Evolutionary conservation across 345 rosid species (phyloP).

Genomic region (Eucalyptus regnans): DNA sequence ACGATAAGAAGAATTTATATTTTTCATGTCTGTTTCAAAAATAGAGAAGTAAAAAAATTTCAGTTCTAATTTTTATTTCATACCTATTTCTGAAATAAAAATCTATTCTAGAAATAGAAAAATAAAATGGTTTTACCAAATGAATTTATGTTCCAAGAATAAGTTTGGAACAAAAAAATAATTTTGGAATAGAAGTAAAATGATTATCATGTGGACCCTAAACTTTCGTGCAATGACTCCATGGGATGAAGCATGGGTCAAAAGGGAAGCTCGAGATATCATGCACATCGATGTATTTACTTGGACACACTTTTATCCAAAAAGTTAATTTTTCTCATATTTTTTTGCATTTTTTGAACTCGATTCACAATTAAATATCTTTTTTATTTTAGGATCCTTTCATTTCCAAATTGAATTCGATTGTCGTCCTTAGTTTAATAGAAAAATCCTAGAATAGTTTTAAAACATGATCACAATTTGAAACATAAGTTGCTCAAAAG

Average conservation of each 20-base stretch:
- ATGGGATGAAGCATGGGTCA: background rate
- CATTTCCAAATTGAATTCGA: background rate
- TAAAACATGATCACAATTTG: background rate
- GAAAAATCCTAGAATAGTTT: background rate
- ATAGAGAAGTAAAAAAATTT: no score
- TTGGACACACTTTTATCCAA: background rate
- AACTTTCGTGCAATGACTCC: no score
- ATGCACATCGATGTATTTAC: accelerated
- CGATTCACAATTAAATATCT: background rate
- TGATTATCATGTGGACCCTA: no score
- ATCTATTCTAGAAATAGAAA: no score
- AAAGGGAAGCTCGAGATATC: background rate
- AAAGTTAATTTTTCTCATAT: background rate
- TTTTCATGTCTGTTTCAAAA: accelerated
- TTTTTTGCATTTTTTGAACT: background rate
- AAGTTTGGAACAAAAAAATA: no score
- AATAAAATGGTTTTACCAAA: no score
- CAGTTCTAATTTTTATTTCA: no score
- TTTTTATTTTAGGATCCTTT: background rate
- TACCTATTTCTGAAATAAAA: no score
- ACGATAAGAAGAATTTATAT: no score
- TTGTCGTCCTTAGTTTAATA: background rate
- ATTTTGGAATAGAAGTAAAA: no score
- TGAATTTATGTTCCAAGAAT: no score
- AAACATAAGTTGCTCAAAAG: background rate